These are phyloP conservation scores for Xylariaceae sp. DNA, from an alignment of 2,329 filamentous ascomycete species.

Conservation along the genomic window DNA sequence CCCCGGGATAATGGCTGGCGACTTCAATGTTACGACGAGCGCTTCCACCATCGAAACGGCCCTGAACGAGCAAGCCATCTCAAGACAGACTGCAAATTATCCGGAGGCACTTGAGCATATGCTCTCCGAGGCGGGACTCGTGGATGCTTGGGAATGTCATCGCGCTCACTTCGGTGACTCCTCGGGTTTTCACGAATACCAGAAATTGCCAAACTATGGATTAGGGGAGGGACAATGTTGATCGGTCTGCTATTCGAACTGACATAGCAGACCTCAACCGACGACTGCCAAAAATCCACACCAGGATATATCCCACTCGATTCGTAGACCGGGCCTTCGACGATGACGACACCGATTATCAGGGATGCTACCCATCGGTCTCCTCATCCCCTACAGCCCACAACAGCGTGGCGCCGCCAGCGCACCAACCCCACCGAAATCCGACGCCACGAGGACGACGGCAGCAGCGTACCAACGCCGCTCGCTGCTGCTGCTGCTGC, in stretches of 20 bases:
- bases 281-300: conserved; percentile 40
- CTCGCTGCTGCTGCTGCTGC: no score
- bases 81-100: conserved; percentile 34
- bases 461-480: no score
- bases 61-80: conserved; percentile 45
- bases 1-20: conserved; percentile 52
- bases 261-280: conserved; percentile 48
- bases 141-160: conserved; percentile 45
- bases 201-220: conserved; percentile 22
- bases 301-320: conserved; percentile 55
- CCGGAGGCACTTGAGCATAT: conserved; percentile 39
- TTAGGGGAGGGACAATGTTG: conserved; percentile 54
- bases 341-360: conserved; percentile 37
- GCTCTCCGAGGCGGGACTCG: conserved; percentile 37
- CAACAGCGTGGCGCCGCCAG: no score
- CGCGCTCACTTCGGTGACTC: conserved; percentile 36
- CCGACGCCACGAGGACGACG: no score
- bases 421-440: no score
- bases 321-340: conserved; percentile 35
- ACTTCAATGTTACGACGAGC: conserved; percentile 59
- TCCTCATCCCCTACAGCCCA: no score
- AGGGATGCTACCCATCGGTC: conserved; percentile 53
- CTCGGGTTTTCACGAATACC: conserved; percentile 22
- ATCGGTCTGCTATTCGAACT: no score
- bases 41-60: conserved; percentile 46